Conservation (phyloP, 768 basidiomycete genomes). For the Tremella yokohamensis region DNA sequence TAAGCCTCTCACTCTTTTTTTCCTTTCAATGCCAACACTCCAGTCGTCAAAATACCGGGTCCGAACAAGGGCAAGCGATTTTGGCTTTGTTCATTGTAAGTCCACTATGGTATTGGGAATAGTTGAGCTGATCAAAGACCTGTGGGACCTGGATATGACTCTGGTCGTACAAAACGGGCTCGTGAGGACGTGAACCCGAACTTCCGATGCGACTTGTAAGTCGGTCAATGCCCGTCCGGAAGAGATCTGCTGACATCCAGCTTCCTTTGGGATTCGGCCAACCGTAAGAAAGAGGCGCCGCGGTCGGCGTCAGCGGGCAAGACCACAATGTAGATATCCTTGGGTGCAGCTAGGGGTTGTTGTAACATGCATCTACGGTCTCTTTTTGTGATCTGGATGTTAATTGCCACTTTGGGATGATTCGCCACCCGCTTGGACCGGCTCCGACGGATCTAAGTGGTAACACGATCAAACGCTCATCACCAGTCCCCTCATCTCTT, state of each 20-base stretch:
- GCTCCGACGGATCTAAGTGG: too few relatives aligned
- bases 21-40: not conserved
- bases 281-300: constrained; percentile 31
- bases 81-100: constrained; percentile 50
- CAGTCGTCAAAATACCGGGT: constrained; percentile 49
- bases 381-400: too few relatives aligned
- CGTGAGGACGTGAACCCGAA: constrained; percentile 49
- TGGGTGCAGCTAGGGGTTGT: not conserved
- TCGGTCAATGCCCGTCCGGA: constrained; percentile 3
- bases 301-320: too few relatives aligned
- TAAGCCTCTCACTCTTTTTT: constrained; percentile 22
- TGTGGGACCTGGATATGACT: constrained; percentile 50
- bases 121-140: constrained; percentile 33
- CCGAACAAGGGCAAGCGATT: constrained; percentile 51
- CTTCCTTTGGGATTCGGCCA: constrained; percentile 50
- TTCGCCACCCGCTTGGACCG: constrained; percentile 4
- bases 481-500: not conserved
- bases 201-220: constrained; percentile 50
- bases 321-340: too few relatives aligned
- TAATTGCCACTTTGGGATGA: constrained; percentile 4
- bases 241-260: constrained; percentile 13
- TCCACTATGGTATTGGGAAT: not conserved
- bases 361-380: not conserved
- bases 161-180: constrained; percentile 42
- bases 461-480: not conserved